A percentile compares a stretch with the other conserved stretches of the same genome.
These are phyloP conservation scores for Suillus occidentalis DNA, from an alignment of 768 basidiomycete genomes.

Conservation along the genomic window DNA sequence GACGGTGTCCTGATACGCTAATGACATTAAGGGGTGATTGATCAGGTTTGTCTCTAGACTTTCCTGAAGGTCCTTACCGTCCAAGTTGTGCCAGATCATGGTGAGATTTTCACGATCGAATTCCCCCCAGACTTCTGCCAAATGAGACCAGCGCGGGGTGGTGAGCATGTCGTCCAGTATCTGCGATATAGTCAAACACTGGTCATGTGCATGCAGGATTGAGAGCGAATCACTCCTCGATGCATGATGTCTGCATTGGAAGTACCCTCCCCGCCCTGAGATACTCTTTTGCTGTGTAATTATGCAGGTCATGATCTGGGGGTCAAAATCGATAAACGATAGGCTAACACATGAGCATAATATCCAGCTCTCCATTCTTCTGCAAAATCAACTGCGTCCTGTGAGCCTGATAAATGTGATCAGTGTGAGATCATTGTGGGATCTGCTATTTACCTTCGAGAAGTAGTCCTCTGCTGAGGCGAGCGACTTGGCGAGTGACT, in stretches of 20 bases:
- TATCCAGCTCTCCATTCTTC: slow-evolving; percentile 60
- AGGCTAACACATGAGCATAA: slow-evolving; percentile 22
- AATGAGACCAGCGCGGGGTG: slow-evolving; percentile 47
- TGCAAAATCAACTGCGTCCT: slow-evolving; percentile 41
- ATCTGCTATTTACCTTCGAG: slow-evolving; percentile 15
- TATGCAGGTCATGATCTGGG: neutral
- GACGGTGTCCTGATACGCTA: slow-evolving; percentile 59
- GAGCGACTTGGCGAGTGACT: slow-evolving; percentile 20
- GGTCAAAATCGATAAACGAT: neutral
- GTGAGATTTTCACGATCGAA: slow-evolving; percentile 45
- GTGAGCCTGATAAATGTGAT: slow-evolving; percentile 13
- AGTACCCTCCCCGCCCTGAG: slow-evolving; percentile 46
- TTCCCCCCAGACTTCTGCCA: slow-evolving; percentile 48
- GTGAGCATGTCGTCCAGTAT: slow-evolving; percentile 57
- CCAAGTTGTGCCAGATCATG: slow-evolving; percentile 58
- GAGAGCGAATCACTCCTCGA: slow-evolving; percentile 40
- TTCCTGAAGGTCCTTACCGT: slow-evolving; percentile 37
- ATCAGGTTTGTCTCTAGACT: no score
- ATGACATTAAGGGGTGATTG: neutral
- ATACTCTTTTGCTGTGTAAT: slow-evolving; percentile 43
- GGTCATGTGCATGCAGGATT: neutral
- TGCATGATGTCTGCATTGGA: slow-evolving; percentile 57
- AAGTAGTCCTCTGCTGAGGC: slow-evolving; percentile 16
- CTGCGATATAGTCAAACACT: slow-evolving; percentile 29
- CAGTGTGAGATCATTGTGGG: neutral